A percentile compares a stretch with the other conserved stretches of the same genome.
These are phyloP conservation scores for Didymella lethalis DNA, from an alignment of 2,329 filamentous ascomycete genomes.

Conservation along the genomic window DNA sequence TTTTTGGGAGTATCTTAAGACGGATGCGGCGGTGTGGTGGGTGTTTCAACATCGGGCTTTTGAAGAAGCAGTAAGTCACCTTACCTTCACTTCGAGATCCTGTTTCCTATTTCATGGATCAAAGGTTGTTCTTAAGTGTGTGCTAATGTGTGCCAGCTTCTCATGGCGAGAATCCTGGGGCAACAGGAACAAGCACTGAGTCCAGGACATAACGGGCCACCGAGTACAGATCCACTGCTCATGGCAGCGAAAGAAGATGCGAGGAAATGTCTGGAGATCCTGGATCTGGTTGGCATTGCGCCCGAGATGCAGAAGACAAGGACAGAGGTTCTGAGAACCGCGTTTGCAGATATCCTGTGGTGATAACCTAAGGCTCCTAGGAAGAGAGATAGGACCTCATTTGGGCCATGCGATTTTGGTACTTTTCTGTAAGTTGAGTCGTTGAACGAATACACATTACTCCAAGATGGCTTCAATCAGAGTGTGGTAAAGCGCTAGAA, in stretches of 20 bases:
- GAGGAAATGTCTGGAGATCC: slow-evolving; percentile 54
- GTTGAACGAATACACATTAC: background rate
- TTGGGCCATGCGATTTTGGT: background rate
- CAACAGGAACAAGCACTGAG: slow-evolving; percentile 47
- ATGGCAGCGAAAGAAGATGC: slow-evolving; percentile 55
- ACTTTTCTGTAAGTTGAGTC: slow-evolving; percentile 6
- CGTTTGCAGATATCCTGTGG: slow-evolving; percentile 53
- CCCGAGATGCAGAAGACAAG: slow-evolving; percentile 59
- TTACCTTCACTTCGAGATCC: too few species aligned
- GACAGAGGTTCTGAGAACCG: slow-evolving; percentile 56
- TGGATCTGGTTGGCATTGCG: slow-evolving; percentile 55
- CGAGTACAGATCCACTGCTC: slow-evolving; percentile 45
- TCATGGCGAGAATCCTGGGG: slow-evolving; percentile 51
- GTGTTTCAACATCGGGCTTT: slow-evolving; percentile 84
- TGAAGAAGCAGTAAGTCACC: slow-evolving; percentile 72
- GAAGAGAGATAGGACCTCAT: background rate
- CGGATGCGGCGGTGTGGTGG: slow-evolving; percentile 83
- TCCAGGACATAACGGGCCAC: slow-evolving; percentile 35
- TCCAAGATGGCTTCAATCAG: too few species aligned
- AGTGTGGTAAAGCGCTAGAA: too few species aligned
- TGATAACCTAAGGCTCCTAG: slow-evolving; percentile 14
- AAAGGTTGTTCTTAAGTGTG: too few species aligned
- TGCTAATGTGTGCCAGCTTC: slow-evolving; percentile 37
- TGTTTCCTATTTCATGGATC: too few species aligned
- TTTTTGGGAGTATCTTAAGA: slow-evolving; percentile 71